phyloP scores from a whole-genome alignment of 2,329 filamentous ascomycete genomes.

The Phoma sp. region DNA sequence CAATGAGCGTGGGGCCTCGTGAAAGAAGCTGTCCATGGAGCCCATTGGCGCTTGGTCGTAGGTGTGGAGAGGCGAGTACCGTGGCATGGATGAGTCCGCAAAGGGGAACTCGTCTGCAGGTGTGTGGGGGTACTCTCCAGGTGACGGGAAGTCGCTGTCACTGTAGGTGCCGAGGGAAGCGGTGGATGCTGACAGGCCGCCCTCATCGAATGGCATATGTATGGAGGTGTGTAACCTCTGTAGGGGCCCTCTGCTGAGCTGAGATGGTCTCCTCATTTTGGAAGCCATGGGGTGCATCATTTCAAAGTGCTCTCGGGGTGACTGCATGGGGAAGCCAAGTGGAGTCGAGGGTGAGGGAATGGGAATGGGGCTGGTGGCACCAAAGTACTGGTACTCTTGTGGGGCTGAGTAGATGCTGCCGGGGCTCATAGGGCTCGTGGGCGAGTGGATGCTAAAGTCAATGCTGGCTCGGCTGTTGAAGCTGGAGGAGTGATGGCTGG shows the following conservation, averaged over 20 bases:
- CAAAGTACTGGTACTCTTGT: constrained; percentile 47
- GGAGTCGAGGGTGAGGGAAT: constrained; percentile 46
- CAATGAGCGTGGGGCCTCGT: constrained; percentile 44
- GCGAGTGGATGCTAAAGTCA: constrained; percentile 45
- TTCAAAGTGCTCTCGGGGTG: constrained; percentile 46
- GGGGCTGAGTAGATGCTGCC: constrained; percentile 40
- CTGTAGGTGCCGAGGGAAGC: constrained; percentile 56
- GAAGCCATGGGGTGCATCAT: constrained; percentile 43
- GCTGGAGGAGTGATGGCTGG: constrained; percentile 36
- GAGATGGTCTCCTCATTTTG: constrained; percentile 46
- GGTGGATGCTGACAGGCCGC: constrained; percentile 52
- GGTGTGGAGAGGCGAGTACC: constrained; percentile 42
- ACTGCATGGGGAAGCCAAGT: constrained; percentile 48
- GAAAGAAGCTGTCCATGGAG: constrained; percentile 47
- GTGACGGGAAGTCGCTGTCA: constrained; percentile 56
- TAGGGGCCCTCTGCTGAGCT: constrained; percentile 49
- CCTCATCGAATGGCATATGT: constrained; percentile 50
- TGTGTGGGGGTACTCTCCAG: constrained; percentile 55
- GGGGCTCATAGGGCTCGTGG: constrained; percentile 46
- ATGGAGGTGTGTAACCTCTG: constrained; percentile 53
- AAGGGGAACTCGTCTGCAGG: constrained; percentile 53
- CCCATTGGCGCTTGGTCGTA: constrained; percentile 45
- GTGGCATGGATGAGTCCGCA: constrained; percentile 48
- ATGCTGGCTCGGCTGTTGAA: constrained; percentile 39
- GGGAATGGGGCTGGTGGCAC: constrained; percentile 49